Base-by-base conservation (phyloP, 2,329 filamentous ascomycete genomes). In the Fusarium sp. region DNA sequence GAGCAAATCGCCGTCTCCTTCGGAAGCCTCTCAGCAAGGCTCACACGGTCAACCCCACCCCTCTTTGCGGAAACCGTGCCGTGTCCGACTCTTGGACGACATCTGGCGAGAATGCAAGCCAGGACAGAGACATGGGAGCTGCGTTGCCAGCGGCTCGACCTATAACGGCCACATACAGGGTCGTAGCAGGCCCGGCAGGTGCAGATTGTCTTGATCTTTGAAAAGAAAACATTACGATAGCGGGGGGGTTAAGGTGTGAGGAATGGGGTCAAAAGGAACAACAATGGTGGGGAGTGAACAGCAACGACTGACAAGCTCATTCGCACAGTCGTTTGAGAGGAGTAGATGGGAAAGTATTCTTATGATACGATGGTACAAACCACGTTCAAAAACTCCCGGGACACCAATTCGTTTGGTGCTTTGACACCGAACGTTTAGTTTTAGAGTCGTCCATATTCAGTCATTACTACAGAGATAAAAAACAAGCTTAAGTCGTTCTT, bases 161-260 rank as follows among this genome's bases (percentile, higher is more conserved):
- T 59, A 70, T 65, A 57, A 63, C 49, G 55, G 69, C 67, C 71
- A 48, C 20, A 54, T 65, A 53, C 25, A 64, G 52, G 67, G 69
- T 71, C 69, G 59, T 64, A 70, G 47, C 57, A 58, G 67, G 66
- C 69, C 74, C 54, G 71, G 63, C 67, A 70, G 72, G 63, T 76
- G 72, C 69, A 75, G 69, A 75, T 75, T 76, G 72, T 75, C 74
- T 76, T 73, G 72, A 72, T 75, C 69, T 74, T 71, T 55, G 61
- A 57, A 62, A 74, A 67, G 61, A 63, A 65, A 74, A 67, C 55
- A 69, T 69, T 71, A 70, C 61, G 52, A 71, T 71, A 71, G 68
- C 57, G 47, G 61, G 52, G 57, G 32, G 65, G n/a, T 59, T 24
- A 25, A 53, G 49, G 32, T 29, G 20, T 34, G 60, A 57, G 44